Conservation (phyloP, 2,329 filamentous ascomycete species). For the Leptoxyphium fumago region DNA sequence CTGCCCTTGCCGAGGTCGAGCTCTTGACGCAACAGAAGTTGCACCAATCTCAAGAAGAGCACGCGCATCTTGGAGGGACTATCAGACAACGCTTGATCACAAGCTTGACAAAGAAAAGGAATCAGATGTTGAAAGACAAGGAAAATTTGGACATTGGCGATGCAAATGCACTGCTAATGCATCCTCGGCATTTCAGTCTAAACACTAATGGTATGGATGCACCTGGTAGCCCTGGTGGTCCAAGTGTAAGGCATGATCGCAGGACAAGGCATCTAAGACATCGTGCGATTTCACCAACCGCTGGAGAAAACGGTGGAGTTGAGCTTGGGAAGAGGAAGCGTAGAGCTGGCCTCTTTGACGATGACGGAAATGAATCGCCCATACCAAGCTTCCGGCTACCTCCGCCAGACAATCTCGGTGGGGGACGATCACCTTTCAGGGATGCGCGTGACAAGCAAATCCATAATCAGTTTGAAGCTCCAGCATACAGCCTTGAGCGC, state of each 20-base stretch:
- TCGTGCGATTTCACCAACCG: constrained; percentile 21
- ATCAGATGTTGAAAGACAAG: constrained; percentile 47
- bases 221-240: constrained; percentile 37
- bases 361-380: constrained; percentile 44
- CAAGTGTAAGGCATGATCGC: constrained; percentile 36
- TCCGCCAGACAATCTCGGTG: constrained; percentile 26
- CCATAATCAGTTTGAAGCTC: constrained; percentile 42
- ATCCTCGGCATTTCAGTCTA: constrained; percentile 52
- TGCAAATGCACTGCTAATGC: constrained; percentile 48
- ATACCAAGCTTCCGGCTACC: constrained; percentile 32
- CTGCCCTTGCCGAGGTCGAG: constrained; percentile 39
- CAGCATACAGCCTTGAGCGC: constrained; percentile 46
- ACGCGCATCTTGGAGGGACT: constrained; percentile 41
- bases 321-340: constrained; percentile 43
- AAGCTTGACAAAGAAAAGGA: constrained; percentile 41
- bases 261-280: constrained; percentile 50
- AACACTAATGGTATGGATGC: constrained; percentile 28
- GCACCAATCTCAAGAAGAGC: constrained; percentile 48
- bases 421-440: constrained; percentile 34
- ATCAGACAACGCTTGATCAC: constrained; percentile 47
- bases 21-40: constrained; percentile 44
- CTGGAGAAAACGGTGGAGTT: constrained; percentile 9
- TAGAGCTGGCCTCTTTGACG: constrained; percentile 38
- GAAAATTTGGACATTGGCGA: constrained; percentile 53
- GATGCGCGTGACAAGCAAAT: constrained; percentile 38